Conservation (phyloP, 257 asterid species). For the Osmanthus fragrans region DNA sequence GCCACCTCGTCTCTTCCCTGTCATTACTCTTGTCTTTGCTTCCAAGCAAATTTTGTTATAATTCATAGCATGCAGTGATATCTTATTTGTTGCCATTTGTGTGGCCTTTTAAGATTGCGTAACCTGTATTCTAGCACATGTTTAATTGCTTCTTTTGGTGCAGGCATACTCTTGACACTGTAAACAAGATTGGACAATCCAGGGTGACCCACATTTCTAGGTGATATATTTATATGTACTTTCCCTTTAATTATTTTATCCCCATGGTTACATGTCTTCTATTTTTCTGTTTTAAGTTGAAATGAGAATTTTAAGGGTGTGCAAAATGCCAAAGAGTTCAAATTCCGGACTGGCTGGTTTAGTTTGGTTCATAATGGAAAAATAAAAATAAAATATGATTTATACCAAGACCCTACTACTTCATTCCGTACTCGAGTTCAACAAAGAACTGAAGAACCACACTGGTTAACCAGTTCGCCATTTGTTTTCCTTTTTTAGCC, state of each 20-base stretch:
- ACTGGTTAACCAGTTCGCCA: not conserved
- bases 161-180: constrained; percentile 95
- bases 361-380: too few relatives aligned
- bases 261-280: not conserved
- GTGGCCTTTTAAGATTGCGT: not conserved
- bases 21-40: constrained; percentile 2
- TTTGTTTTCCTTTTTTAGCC: not conserved
- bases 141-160: constrained; percentile 23
- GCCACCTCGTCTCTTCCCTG: not conserved
- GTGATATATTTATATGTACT: constrained; percentile 31
- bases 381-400: too few relatives aligned
- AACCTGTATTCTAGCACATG: constrained; percentile 15
- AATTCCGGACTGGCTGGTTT: too few relatives aligned
- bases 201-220: constrained; percentile 93
- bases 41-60: not conserved
- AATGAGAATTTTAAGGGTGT: too few relatives aligned
- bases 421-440: not conserved
- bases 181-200: constrained; percentile 82
- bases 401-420: not conserved
- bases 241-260: not conserved
- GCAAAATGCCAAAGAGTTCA: too few relatives aligned
- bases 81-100: too few relatives aligned
- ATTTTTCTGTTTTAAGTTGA: not conserved
- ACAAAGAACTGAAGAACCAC: not conserved
- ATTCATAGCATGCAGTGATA: not conserved